Base-by-base conservation (phyloP, 2,329 filamentous ascomycete species). In the Didymella arachidicola region DNA sequence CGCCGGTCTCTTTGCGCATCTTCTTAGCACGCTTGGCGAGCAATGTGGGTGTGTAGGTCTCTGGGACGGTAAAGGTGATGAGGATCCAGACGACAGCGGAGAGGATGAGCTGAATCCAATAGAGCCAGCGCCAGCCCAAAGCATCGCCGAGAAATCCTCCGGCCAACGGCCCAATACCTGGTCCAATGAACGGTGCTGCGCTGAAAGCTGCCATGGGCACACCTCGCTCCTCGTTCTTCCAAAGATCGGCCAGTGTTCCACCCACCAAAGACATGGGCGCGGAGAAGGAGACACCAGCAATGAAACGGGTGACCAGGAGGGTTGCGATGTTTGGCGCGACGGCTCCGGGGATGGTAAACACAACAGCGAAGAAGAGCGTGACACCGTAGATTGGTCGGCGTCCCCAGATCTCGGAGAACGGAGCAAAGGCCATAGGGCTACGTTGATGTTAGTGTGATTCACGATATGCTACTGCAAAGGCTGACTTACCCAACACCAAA, bases 161-260 rank as follows among this genome's bases (percentile, higher is more conserved):
- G 7, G 89, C 84, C 0, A 96, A 65, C 14, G 80, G 80, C 4
- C 78, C 73, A n/a, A 80, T 88, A 1, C 90, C 91, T 47, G 92
- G 92, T 0, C 92, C 92, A 43, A 94, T 83, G 72, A 95, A 95
- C 0, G 92, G 92, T 0, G 91, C 91, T 2, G 91, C 91, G 12
- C 86, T 89, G 75, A 95, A 96, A 16, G 90, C 89, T 3, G 91
- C 91, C 91, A 96, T 95, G 18, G 92, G 90, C 1, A 95, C 89
- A 69, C 91, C 92, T 52, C 92, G 85, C 77, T 96, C 91, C 73
- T 95, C 91, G 49, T 88, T 91, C 59, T 80, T 87, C 91, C 91
- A 96, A n/a, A 95, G 77, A 79, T 96, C 92, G 11, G 91, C 89
- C 6, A 96, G 79, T 0, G 90, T 94, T 8, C 92, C 92, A 42